Conservation (phyloP, 1,284 basidiomycete genomes). For the Rhodotorula sp. region DNA sequence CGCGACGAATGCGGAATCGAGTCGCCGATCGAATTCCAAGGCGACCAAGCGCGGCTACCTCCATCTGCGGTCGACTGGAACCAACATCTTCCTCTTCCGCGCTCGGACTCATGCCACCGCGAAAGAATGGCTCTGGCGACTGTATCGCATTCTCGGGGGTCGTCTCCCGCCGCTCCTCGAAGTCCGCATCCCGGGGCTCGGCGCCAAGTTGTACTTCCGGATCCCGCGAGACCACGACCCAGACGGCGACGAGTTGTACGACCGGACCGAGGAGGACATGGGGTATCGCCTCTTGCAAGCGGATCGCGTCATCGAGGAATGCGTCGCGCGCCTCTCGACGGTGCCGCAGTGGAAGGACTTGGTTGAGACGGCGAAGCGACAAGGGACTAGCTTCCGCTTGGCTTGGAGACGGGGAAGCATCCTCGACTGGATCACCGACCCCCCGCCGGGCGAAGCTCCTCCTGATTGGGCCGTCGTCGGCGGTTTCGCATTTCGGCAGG, state of each 20-base stretch:
- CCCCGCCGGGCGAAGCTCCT: not conserved
- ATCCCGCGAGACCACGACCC: slow-evolving; percentile 18
- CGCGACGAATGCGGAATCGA: slow-evolving; percentile 4
- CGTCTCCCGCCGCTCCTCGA: slow-evolving; percentile 29
- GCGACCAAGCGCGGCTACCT: slow-evolving; percentile 29
- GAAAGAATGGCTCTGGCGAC: slow-evolving; percentile 41
- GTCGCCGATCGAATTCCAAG: slow-evolving; percentile 16
- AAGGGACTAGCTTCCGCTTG: slow-evolving; percentile 23
- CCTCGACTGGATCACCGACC: slow-evolving; percentile 40
- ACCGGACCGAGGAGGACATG: slow-evolving; percentile 5
- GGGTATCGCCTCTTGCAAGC: slow-evolving; percentile 6
- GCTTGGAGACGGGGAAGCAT: slow-evolving; percentile 38
- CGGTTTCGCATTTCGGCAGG: slow-evolving; percentile 29
- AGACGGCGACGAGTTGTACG: slow-evolving; percentile 4
- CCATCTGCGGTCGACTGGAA: slow-evolving; percentile 37
- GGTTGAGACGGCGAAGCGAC: slow-evolving; percentile 21
- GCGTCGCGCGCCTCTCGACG: slow-evolving; percentile 27
- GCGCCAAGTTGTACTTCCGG: slow-evolving; percentile 33
- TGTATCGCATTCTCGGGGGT: slow-evolving; percentile 35
- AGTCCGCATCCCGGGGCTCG: slow-evolving; percentile 32
- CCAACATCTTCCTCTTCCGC: slow-evolving; percentile 41
- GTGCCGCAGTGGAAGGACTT: slow-evolving; percentile 38
- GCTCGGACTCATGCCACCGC: slow-evolving; percentile 29
- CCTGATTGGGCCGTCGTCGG: slow-evolving; percentile 29
- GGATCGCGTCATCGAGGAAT: slow-evolving; percentile 23